phyloP scores from a whole-genome alignment of 495 filamentous ascomycete genomes.

The Apodospora peruviana region DNA sequence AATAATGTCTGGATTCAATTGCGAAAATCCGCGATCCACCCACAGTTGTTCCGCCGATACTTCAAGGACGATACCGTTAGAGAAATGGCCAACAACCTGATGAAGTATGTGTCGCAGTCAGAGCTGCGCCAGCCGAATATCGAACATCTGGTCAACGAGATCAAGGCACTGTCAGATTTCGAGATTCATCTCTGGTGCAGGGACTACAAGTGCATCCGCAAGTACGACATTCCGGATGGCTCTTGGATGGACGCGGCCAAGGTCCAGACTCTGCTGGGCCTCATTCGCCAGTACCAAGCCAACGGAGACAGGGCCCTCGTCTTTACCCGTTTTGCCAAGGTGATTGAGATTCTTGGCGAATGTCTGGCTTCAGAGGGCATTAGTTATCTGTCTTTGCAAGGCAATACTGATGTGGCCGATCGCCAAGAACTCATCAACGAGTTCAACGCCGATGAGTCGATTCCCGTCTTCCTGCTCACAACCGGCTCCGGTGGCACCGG shows the following conservation, averaged over 20 bases:
- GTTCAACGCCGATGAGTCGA: constrained; percentile 68
- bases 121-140: constrained; percentile 49
- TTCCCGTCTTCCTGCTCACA: constrained; percentile 87
- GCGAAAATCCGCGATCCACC: constrained; percentile 88
- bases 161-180: constrained; percentile 70
- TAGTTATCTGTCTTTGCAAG: constrained; percentile 75
- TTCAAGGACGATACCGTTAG: constrained; percentile 68
- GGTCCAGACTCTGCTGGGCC: constrained; percentile 65
- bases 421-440: constrained; percentile 83
- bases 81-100: constrained; percentile 71
- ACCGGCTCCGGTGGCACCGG: constrained; percentile 92
- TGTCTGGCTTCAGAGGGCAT: constrained; percentile 72
- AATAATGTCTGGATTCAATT: constrained; percentile 85
- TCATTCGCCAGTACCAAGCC: constrained; percentile 64
- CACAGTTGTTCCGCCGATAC: constrained; percentile 74
- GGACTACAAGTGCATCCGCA: constrained; percentile 62
- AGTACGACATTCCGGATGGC: constrained; percentile 63
- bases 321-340: constrained; percentile 88
- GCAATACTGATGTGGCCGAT: constrained; percentile 73
- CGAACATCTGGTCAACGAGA: constrained; percentile 64
- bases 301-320: constrained; percentile 84
- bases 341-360: constrained; percentile 81
- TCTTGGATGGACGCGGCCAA: constrained; percentile 96
- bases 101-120: constrained; percentile 45
- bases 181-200: constrained; percentile 76